These are phyloP conservation scores for Rutstroemia sp. DNA, from an alignment of 2,329 filamentous ascomycete species.

Conservation along the genomic window DNA sequence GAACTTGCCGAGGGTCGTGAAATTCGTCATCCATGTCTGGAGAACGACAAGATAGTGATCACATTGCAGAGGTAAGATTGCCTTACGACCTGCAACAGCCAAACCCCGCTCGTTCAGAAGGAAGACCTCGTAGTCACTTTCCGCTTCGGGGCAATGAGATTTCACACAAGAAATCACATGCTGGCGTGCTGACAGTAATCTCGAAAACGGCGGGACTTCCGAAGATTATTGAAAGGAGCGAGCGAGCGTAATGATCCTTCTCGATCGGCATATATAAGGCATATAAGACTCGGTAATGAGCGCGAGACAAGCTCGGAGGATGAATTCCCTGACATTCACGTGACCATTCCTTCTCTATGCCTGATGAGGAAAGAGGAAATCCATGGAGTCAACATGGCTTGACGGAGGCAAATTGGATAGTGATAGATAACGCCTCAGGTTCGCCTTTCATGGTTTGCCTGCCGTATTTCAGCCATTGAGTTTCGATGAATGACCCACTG, in stretches of 20 bases:
- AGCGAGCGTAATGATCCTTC: conserved; percentile 1
- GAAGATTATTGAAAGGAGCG: neutral
- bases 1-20: no score
- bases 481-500: neutral
- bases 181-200: neutral
- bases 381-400: neutral
- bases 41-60: no score
- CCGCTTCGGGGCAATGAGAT: neutral
- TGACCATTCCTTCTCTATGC: neutral
- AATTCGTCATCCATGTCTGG: no score
- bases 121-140: neutral
- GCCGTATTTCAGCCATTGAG: conserved; percentile 1
- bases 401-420: neutral
- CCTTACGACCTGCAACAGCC: no score
- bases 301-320: neutral
- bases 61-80: no score
- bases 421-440: neutral
- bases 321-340: neutral
- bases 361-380: neutral
- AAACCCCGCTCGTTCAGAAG: neutral
- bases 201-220: conserved; percentile 2
- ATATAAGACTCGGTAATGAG: conserved; percentile 3
- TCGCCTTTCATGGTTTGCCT: neutral
- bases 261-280: neutral
- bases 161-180: neutral